These are phyloP conservation scores for Erysimum pusillum DNA, from an alignment of 441 rosid genomes.

Conservation along the genomic window DNA sequence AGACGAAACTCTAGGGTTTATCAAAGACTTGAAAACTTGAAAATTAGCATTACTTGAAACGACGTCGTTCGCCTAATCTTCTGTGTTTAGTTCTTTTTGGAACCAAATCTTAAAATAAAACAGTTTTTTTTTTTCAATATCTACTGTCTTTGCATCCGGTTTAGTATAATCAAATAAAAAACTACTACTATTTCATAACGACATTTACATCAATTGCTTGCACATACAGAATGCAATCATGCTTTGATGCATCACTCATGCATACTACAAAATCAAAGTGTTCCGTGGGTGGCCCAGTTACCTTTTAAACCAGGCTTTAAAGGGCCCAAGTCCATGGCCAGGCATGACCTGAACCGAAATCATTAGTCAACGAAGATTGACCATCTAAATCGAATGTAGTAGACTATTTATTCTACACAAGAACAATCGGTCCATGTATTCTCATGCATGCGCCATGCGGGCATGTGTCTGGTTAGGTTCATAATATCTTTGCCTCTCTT, in stretches of 20 bases:
- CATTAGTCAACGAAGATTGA: neutral
- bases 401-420: neutral
- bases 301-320: neutral
- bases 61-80: constrained; percentile 1
- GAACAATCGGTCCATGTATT: neutral
- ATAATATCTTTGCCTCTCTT: neutral
- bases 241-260: no score
- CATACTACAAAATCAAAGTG: neutral
- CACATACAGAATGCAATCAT: neutral
- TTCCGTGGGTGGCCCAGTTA: neutral
- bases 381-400: neutral
- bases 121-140: neutral
- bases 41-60: neutral
- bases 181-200: neutral
- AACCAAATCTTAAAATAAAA: neutral
- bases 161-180: neutral
- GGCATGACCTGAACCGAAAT: neutral
- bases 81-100: neutral
- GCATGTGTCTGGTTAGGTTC: neutral
- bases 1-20: constrained; percentile 37
- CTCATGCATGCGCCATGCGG: neutral
- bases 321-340: neutral
- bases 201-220: neutral
- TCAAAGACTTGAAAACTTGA: neutral
- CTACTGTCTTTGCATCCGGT: neutral